A percentile compares a stretch with the other conserved stretches of the same genome.
Conservation (phyloP, 129 eudicot genomes). For the Arctium lappa region DNA sequence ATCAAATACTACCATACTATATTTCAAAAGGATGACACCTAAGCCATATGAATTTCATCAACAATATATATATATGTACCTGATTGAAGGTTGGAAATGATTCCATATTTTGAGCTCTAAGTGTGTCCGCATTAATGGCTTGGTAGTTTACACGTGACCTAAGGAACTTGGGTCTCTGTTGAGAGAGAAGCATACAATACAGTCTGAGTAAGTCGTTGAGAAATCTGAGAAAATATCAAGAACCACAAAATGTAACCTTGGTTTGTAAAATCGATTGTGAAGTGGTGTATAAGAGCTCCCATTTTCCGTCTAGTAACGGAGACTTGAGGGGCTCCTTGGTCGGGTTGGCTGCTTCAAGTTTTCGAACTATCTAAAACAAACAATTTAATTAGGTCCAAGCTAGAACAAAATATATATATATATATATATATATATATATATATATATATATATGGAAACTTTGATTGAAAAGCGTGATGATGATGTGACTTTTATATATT, state of each 20-base stretch:
- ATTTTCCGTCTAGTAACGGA: constrained; percentile 59
- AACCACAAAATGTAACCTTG: constrained; percentile 30
- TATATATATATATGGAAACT: neutral
- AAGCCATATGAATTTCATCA: neutral
- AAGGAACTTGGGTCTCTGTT: constrained; percentile 60
- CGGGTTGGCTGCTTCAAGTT: constrained; percentile 63
- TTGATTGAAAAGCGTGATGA: neutral
- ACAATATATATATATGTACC: constrained; percentile 25
- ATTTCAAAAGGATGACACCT: neutral
- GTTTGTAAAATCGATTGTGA: constrained; percentile 66
- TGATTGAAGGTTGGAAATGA: constrained; percentile 72
- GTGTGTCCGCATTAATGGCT: constrained; percentile 62
- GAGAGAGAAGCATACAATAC: constrained; percentile 12
- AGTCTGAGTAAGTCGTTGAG: neutral
- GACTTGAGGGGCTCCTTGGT: constrained; percentile 73
- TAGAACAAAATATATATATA: neutral
- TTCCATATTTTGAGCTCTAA: constrained; percentile 76
- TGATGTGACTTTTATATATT: neutral
- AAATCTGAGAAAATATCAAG: neutral
- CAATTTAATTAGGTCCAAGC: constrained; percentile 24
- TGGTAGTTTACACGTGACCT: constrained; percentile 61
- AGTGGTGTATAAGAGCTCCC: constrained; percentile 83
- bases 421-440: neutral
- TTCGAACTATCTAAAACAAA: constrained; percentile 54
- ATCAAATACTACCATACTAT: neutral